Base-by-base conservation (phyloP, 352 stramenopile genomes). In the Phytophthora pisi region DNA sequence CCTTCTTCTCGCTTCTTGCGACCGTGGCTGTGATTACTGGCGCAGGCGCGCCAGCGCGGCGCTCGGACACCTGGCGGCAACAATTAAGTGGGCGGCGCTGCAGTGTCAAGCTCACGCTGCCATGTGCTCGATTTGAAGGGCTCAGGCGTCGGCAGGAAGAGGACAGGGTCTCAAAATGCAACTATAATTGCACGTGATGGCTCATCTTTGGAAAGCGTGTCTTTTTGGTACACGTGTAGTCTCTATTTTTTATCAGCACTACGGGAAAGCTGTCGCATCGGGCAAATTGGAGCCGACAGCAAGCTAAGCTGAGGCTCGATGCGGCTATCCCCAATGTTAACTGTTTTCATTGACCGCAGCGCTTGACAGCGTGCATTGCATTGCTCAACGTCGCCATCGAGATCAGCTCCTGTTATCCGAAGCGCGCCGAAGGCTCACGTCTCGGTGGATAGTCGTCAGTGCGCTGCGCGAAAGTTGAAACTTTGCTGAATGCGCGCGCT, bases 121-220 rank as follows among this genome's bases (percentile, higher is more conserved):
- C 58, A 59, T 38, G 26, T 61, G 51, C 51, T 66, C 23, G 55
- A 64, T 30, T 54, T 57, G 49, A 57, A 55, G 49, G 45, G 20
- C 31, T 38, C 49, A 50, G 16, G 31, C 53, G 34, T 63, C 52
- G 16, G 43, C 26, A 23, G 20, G 36, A 64, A 54, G 34, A 38
- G 24, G 46, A 28, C 43, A 18, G 3, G 11, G 38, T 15, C 26
- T 30, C 6, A 30, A 30, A 30, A 30, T 30, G 26, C 26, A 30
- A 5, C 26, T 30, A 30, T 7, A 30, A 30, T 4, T 30, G 26
- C 26, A 5, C 26, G 4, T 30, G 34, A 5, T 42, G 8, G 34
- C 13, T 42, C 34, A 7, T 30, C 26, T 30, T 30, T 30, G 26
- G 3, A 6, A 30, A 30, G 6, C 26, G 3, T 30, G 30, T 8